Evolutionary conservation across 2,329 filamentous ascomycete species (phyloP), one percentile per base, ranked within the genome.

Genomic region (Penicillium sclerotigenum): DNA sequence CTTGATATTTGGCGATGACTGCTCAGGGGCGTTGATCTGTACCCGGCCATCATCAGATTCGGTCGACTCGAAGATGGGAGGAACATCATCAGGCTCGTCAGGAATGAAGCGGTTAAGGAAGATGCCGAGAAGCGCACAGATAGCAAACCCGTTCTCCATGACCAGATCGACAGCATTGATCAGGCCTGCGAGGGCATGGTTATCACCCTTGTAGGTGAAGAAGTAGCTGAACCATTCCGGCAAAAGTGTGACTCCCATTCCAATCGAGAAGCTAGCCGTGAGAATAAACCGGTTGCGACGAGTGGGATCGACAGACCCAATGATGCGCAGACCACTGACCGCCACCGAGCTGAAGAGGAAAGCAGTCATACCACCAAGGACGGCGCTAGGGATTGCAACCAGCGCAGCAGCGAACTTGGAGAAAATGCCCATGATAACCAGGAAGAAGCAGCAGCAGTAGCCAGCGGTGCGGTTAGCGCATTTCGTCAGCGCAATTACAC

Each of bases 81-180:
- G 77, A 29, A 80, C 79, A 41, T 89, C 87, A 64, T 90, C 89
- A n/a, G 87, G 75, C 74, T 96, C 91, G 66, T 90, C 87, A 0
- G 86, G 83, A 16, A 96, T 75, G 0, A 84, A 63, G 47, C 94
- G 72, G 69, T 96, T 96, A 47, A 96, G 78, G 22, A 89, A 72
- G 68, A 94, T 80, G 48, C 85, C 85, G 38, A 92, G 69, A 24
- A 91, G 81, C 0, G 89, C 91, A 0, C 89, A 87, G 20, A 96
- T 79, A 2, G 76, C 75, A 41, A 79, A 79, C 0, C 76, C 76
- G 24, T 76, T 91, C 74, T 88, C 83, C 83, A 91, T 87, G 55
- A 91, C 79, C 38, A 92, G 76, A 5, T 81, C 80, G 56, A 91
- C 73, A 10, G 75, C 76, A 54, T 77, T 69, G 31, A 78, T 67